Percentiles rank a stretch among this genome's conserved stretches.
Evolutionary conservation across 345 rosid species (phyloP).

Genomic region (Hirschfeldia incana): DNA sequence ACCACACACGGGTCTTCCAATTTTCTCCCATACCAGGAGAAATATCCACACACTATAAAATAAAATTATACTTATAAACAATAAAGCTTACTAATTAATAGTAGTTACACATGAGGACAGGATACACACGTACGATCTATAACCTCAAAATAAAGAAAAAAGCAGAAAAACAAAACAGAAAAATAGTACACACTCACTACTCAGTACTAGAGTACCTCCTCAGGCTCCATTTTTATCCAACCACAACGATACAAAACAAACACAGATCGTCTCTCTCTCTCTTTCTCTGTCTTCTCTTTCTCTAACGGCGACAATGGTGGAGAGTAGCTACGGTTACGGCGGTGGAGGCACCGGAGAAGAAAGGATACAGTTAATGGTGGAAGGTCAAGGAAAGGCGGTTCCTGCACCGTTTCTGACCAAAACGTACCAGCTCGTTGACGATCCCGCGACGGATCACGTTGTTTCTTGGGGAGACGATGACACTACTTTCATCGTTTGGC

Average conservation of each 20-base stretch:
- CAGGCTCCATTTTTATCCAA: slow-evolving; percentile 45
- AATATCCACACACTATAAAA: neutral
- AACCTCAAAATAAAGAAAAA: slow-evolving; percentile 12
- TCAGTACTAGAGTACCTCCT: slow-evolving; percentile 31
- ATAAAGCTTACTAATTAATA: slow-evolving; percentile 14
- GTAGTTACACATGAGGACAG: slow-evolving; percentile 39
- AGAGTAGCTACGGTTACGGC: slow-evolving; percentile 32
- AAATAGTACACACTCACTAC: slow-evolving; percentile 31
- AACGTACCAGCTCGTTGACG: slow-evolving; percentile 94
- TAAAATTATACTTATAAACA: neutral
- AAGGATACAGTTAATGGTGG: slow-evolving; percentile 75
- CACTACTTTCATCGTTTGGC: slow-evolving; percentile 87
- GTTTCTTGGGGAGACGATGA: slow-evolving; percentile 97
- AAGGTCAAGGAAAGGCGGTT: slow-evolving; percentile 75
- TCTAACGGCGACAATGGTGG: slow-evolving; percentile 26
- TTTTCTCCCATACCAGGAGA: slow-evolving; percentile 23
- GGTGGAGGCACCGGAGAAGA: slow-evolving; percentile 52
- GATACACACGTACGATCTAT: slow-evolving; percentile 36
- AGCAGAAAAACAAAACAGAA: slow-evolving; percentile 6
- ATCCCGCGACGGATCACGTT: slow-evolving; percentile 77
- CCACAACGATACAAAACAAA: slow-evolving; percentile 32
- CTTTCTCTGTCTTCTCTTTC: slow-evolving; percentile 5
- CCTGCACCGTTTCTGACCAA: slow-evolving; percentile 96
- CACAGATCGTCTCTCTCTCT: slow-evolving; percentile 17
- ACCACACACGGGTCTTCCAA: slow-evolving; percentile 18